Percentiles rank a stretch among this genome's conserved stretches.
These are phyloP conservation scores for Xylaria multiplex DNA, from an alignment of 2,329 filamentous ascomycete species.

Conservation along the genomic window DNA sequence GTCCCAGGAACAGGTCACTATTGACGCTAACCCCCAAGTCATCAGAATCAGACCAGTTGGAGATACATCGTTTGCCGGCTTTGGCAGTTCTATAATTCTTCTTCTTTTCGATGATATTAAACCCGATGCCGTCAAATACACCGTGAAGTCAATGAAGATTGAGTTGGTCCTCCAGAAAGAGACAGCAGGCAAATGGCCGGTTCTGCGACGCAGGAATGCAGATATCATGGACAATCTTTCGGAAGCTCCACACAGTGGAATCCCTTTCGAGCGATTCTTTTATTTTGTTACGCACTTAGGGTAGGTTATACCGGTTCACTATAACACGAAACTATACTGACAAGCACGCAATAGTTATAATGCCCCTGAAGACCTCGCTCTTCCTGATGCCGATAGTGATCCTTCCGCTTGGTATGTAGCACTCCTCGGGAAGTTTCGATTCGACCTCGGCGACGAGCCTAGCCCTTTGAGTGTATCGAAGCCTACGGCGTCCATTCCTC, in stretches of 20 bases:
- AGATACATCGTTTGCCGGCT: conserved; percentile 60
- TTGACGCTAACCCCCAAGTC: conserved; percentile 48
- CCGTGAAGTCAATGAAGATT: conserved; percentile 80
- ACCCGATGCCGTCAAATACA: conserved; percentile 66
- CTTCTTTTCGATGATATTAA: conserved; percentile 74
- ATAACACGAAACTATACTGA: conserved; percentile 3
- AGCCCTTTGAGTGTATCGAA: conserved; percentile 17
- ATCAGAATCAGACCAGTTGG: conserved; percentile 38
- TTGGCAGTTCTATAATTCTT: conserved; percentile 64
- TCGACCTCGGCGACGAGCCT: conserved; percentile 41
- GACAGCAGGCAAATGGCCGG: conserved; percentile 73
- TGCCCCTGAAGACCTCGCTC: conserved; percentile 36
- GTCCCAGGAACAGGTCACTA: conserved; percentile 53
- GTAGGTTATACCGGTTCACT: conserved; percentile 35
- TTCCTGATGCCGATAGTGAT: conserved; percentile 34
- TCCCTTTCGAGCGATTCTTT: conserved; percentile 39
- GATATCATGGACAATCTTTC: conserved; percentile 45
- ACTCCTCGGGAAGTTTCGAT: conserved; percentile 35
- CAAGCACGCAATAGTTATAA: conserved; percentile 40
- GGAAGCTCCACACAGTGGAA: conserved; percentile 26
- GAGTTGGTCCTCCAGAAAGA: conserved; percentile 79
- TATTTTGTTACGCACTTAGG: conserved; percentile 37
- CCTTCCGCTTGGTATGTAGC: conserved; percentile 42
- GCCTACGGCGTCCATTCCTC: conserved; percentile 19
- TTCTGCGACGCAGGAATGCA: conserved; percentile 59